Evolutionary conservation across 1,139 yeast genomes (phyloP).

Genomic region (Nadsonia starkeyi-henricii): DNA sequence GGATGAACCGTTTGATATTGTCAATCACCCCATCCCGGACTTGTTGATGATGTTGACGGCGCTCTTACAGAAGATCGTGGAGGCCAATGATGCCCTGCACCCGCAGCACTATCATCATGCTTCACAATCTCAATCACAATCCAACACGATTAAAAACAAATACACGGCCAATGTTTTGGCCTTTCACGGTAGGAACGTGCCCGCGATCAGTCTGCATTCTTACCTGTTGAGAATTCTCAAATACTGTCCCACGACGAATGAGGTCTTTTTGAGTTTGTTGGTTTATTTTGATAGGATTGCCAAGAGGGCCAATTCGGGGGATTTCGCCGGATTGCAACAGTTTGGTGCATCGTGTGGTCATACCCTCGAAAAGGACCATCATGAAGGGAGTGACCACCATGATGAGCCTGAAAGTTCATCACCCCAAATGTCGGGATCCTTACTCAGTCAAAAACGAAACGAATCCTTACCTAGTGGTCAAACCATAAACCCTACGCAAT

Average conservation of each 20-base stretch:
- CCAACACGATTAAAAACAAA: constrained; percentile 20
- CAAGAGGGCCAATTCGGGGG: constrained; percentile 59
- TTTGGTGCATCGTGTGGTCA: background rate
- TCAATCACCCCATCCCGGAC: constrained; percentile 71
- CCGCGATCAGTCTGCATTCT: constrained; percentile 83
- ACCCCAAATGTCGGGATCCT: constrained; percentile 2
- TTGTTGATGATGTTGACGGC: constrained; percentile 75
- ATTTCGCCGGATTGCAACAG: constrained; percentile 12
- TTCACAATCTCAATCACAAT: constrained; percentile 17
- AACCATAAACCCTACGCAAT: constrained; percentile 25
- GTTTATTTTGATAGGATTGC: constrained; percentile 94
- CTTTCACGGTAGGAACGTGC: constrained; percentile 90
- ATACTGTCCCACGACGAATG: constrained; percentile 96
- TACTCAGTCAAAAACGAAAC: background rate
- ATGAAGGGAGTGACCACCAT: background rate
- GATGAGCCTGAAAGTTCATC: constrained; percentile 13
- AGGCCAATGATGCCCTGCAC: constrained; percentile 78
- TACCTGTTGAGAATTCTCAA: constrained; percentile 80
- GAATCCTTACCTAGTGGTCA: background rate
- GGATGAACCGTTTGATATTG: constrained; percentile 56
- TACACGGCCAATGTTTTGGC: constrained; percentile 69
- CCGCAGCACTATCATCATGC: constrained; percentile 51
- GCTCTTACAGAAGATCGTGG: constrained; percentile 69
- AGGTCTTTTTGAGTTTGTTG: constrained; percentile 74
- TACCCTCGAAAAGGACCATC: background rate